Evolutionary conservation across 1,139 yeast genomes (phyloP), one percentile per base, ranked within the genome.

Genomic region (Sugiyamaella castrensis): DNA sequence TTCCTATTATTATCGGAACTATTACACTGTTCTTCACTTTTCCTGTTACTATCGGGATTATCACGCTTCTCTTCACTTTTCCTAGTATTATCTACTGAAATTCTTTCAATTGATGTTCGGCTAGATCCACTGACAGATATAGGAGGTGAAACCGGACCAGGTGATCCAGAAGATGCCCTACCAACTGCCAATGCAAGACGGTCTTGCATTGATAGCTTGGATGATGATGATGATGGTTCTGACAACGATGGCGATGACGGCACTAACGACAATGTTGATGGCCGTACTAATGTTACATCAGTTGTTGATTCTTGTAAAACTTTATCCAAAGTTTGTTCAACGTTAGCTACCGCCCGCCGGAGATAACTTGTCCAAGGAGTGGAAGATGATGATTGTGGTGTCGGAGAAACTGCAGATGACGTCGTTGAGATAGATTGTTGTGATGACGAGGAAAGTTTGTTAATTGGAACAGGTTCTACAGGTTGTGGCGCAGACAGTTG

Each of bases 161-260:
- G 26, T 11, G 47, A 43, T n/a, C 32, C 10, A 8, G 47, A 37
- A n/a, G 42, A 29, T 8, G 47, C 27, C 37, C 47, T 30, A 11
- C 47, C 42, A 10, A 91, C 89, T 1, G 96, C 96, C 57, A 82
- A 68, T 1, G 94, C 94, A 50, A 88, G 71, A 55, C 96, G 71
- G 60, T 88, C 95, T 61, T 87, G 91, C 58, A 87, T 71, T 0
- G 94, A 77, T 39, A 84, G 69, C 57, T 87, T 72, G 58, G 81
- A 80, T 19, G 15, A 12, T 54, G 66, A 68, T 33, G 65, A 61
- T 7, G 48, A 19, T 24, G 46, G 45, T 19, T 37, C 46, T 19
- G 24, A 19, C 24, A 19, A 19, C 5, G 24, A 19, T 8, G 49
- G 15, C 5, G 47, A 16, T 16, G 51, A 37, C 4, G 45, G 39